A percentile compares a stretch with the other conserved stretches of the same genome.
Conservation (phyloP, 345 rosid genomes). For the Physaria fendleri region DNA sequence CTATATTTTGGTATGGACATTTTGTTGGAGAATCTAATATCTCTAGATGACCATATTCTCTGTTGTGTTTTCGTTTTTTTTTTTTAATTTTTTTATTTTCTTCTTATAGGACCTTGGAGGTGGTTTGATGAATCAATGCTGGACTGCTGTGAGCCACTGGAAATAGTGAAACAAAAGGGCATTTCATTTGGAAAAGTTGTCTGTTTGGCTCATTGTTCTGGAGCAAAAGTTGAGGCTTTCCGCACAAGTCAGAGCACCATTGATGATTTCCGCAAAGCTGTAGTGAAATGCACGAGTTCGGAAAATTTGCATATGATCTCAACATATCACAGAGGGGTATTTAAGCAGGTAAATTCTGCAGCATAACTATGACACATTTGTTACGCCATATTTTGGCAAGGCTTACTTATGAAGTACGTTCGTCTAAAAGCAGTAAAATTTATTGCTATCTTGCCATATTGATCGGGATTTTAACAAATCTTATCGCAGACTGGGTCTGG, state of each 20-base stretch:
- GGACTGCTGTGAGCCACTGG: conserved; percentile 89
- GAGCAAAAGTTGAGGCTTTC: conserved; percentile 86
- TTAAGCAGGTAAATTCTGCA: conserved; percentile 53
- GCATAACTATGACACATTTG: no score
- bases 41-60: neutral
- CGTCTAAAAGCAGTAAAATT: neutral
- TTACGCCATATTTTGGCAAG: no score
- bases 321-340: conserved; percentile 61
- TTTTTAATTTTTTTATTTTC: conserved; percentile 7
- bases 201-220: conserved; percentile 86
- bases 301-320: conserved; percentile 76
- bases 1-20: neutral
- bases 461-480: neutral
- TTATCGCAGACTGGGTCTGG: conserved; percentile 76
- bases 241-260: conserved; percentile 70
- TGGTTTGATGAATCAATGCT: conserved; percentile 99
- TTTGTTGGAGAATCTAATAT: neutral
- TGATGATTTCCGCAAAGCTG: conserved; percentile 62
- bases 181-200: conserved; percentile 87
- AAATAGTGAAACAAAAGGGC: conserved; percentile 70
- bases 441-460: neutral
- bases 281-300: conserved; percentile 56
- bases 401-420: no score
- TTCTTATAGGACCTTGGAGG: conserved; percentile 80
- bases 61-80: neutral